phyloP scores from a whole-genome alignment of 148 eudicot species.

The Diospyros lotus region DNA sequence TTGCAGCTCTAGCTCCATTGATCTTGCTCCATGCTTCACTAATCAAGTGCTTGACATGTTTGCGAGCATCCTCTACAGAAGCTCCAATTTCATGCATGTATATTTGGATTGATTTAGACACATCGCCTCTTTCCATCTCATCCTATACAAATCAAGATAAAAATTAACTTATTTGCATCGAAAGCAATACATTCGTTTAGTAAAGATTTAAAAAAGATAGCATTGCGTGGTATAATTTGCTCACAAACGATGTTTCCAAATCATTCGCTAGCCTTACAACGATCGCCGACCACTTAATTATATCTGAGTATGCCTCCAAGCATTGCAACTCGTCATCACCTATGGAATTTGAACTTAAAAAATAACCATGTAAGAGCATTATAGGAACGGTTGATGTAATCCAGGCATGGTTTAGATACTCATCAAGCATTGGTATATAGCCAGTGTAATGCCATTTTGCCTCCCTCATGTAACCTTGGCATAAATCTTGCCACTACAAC shows the following conservation, averaged over 20 bases:
- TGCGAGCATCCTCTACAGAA: conserved; percentile 20
- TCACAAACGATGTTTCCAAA: conserved; percentile 12
- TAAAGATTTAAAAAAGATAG: no score
- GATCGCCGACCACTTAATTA: conserved; percentile 9
- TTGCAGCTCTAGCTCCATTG: conserved; percentile 10
- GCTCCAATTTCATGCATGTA: conserved; percentile 23
- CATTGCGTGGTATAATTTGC: not conserved
- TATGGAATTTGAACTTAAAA: not conserved
- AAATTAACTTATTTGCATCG: no score
- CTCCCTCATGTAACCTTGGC: conserved; percentile 15
- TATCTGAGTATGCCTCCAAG: not conserved
- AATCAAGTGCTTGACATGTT: conserved; percentile 21
- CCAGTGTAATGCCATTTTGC: conserved; percentile 25
- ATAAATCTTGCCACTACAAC: conserved; percentile 24
- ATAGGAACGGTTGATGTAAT: conserved; percentile 9
- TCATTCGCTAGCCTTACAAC: conserved; percentile 7
- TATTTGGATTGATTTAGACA: conserved; percentile 23
- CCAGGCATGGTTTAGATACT: conserved; percentile 22
- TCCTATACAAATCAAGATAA: conserved; percentile 9
- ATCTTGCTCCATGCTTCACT: conserved; percentile 29
- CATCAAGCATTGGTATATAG: conserved; percentile 19
- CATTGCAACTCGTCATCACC: not conserved
- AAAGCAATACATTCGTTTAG: no score
- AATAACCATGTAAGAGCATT: conserved; percentile 11
- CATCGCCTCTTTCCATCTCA: conserved; percentile 31